These are phyloP conservation scores for Otatea glauca DNA, from an alignment of 176 grass and related monocot genomes.

Conservation along the genomic window DNA sequence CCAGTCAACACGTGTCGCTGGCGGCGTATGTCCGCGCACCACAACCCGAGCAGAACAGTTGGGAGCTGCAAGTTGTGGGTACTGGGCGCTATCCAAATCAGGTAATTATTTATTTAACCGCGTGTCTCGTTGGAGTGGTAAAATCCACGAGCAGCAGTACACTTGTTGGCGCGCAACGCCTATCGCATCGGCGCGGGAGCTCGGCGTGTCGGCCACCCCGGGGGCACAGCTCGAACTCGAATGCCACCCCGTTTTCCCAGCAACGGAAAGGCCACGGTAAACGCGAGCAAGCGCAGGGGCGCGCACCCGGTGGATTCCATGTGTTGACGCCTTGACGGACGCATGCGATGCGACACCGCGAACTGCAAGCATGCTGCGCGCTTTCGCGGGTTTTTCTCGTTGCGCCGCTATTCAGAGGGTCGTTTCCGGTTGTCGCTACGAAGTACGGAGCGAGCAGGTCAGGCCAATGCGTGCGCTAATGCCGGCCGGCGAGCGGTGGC, in stretches of 20 bases:
- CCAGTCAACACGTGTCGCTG: background rate
- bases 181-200: conserved; percentile 32
- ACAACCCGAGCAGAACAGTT: background rate
- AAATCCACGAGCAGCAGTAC: background rate
- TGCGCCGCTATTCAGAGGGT: background rate
- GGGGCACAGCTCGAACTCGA: conserved; percentile 34
- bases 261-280: conserved; percentile 10
- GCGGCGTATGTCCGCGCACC: background rate
- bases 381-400: background rate
- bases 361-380: background rate
- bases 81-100: background rate
- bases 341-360: background rate
- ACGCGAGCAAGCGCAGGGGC: background rate
- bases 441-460: background rate
- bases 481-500: background rate
- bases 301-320: background rate
- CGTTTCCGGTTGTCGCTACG: background rate
- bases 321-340: background rate
- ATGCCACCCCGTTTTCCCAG: conserved; percentile 5
- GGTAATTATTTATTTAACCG: background rate
- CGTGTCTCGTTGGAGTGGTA: background rate
- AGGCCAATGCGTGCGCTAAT: background rate
- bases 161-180: background rate
- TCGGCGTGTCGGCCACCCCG: conserved; percentile 47
- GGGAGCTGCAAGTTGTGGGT: no score